Evolutionary conservation across 441 rosid genomes (phyloP).

Genomic region (Syzygium malaccense): DNA sequence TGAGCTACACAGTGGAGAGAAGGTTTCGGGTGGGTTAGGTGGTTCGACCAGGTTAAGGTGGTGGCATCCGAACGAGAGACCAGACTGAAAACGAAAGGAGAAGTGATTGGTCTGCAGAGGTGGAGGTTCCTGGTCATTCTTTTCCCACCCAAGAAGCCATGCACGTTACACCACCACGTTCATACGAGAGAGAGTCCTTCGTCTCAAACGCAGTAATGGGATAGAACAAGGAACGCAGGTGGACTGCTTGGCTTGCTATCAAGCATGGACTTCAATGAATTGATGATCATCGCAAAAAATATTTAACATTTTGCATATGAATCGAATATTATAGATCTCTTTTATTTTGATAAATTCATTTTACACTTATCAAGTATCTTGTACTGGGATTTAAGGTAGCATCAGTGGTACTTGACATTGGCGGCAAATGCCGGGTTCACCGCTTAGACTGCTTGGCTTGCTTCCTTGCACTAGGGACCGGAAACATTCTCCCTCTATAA

Average conservation of each 20-base stretch:
- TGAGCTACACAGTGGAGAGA: neutral
- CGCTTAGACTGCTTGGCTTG: neutral
- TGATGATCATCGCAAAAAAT: neutral
- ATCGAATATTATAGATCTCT: fast-evolving
- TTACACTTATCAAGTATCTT: fast-evolving
- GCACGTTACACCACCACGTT: neutral
- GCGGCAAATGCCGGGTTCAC: neutral
- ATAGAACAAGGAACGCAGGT: neutral
- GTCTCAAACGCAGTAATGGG: neutral
- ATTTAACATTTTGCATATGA: neutral
- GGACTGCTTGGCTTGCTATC: no score
- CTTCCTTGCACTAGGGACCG: neutral
- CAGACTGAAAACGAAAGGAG: neutral
- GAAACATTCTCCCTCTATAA: neutral
- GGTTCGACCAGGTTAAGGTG: neutral
- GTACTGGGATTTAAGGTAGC: fast-evolving
- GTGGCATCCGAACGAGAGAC: neutral
- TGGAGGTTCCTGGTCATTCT: neutral
- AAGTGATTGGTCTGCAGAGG: neutral
- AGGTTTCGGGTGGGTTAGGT: neutral
- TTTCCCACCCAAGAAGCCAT: neutral
- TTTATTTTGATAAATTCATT: fast-evolving
- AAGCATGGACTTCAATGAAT: no score
- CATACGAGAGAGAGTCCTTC: neutral
- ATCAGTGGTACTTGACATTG: neutral